Conservation (phyloP, 306 rosid genomes). For the Morella rubra region DNA sequence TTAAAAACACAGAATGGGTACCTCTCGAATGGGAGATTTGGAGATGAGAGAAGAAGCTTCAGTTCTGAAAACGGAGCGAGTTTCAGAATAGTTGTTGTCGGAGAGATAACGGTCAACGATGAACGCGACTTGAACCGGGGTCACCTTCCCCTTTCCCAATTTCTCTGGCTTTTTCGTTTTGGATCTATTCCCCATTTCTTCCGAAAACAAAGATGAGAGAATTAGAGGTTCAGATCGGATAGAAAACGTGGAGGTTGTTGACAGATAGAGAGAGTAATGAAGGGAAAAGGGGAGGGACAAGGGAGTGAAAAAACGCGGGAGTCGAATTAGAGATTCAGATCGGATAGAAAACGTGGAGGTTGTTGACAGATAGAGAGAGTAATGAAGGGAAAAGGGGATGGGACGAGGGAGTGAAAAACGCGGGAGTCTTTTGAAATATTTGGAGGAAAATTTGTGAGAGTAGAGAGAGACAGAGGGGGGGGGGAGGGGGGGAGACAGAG, state of each 20-base stretch:
- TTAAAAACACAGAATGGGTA: constrained; percentile 14
- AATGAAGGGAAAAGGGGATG: constrained; percentile 1
- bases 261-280: not conserved
- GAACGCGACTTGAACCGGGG: constrained; percentile 77
- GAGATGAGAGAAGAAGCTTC: constrained; percentile 74
- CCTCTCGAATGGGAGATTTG: constrained; percentile 65
- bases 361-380: not conserved
- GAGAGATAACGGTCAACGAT: constrained; percentile 73
- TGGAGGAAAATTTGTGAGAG: constrained; percentile 1
- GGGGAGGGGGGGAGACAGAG: not conserved
- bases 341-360: not conserved
- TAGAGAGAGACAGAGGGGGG: not conserved
- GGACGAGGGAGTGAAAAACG: constrained; percentile 26
- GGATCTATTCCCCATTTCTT: constrained; percentile 61
- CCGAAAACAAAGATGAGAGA: not conserved
- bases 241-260: not conserved
- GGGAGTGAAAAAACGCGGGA: too few species aligned
- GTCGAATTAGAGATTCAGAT: not conserved
- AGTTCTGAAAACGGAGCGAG: constrained; percentile 58
- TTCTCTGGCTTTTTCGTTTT: constrained; percentile 41
- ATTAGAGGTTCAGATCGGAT: too few species aligned
- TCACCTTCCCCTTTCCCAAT: constrained; percentile 55
- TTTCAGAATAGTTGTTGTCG: constrained; percentile 52
- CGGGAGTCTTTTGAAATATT: constrained; percentile 51
- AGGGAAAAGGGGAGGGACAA: not conserved